These are phyloP conservation scores for Solanum ossicruentum DNA, from an alignment of 257 asterid species.

Conservation along the genomic window DNA sequence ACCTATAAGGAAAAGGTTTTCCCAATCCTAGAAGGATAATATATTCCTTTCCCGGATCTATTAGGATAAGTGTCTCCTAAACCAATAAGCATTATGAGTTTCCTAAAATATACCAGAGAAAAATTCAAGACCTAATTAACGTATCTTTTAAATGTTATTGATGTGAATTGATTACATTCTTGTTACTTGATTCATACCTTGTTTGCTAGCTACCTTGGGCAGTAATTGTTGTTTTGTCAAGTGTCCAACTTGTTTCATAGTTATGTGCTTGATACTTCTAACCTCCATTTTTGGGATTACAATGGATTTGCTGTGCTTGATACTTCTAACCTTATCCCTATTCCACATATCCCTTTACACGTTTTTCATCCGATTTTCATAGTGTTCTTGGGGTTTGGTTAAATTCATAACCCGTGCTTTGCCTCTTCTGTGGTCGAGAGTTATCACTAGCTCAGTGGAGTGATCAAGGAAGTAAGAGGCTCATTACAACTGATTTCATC, in stretches of 20 bases:
- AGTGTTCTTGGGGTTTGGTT: not conserved
- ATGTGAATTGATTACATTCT: not conserved
- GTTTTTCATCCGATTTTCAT: not conserved
- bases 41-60: too few species aligned
- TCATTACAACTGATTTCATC: not conserved
- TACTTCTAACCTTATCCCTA: not conserved
- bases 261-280: not conserved
- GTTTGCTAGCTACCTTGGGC: not conserved
- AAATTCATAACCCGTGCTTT: not conserved
- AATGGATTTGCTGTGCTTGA: not conserved
- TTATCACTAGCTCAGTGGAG: not conserved
- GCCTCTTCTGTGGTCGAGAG: not conserved
- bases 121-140: too few species aligned
- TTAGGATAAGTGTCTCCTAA: too few species aligned
- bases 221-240: not conserved
- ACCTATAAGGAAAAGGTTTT: too few species aligned
- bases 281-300: not conserved
- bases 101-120: too few species aligned
- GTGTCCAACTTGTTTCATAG: not conserved
- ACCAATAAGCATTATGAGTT: too few species aligned
- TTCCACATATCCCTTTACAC: not conserved
- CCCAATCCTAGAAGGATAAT: too few species aligned
- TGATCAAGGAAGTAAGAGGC: not conserved
- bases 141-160: not conserved
- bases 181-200: not conserved